Base-by-base conservation (phyloP, 169 alveolate species). In the Plasmodium relictum region DNA sequence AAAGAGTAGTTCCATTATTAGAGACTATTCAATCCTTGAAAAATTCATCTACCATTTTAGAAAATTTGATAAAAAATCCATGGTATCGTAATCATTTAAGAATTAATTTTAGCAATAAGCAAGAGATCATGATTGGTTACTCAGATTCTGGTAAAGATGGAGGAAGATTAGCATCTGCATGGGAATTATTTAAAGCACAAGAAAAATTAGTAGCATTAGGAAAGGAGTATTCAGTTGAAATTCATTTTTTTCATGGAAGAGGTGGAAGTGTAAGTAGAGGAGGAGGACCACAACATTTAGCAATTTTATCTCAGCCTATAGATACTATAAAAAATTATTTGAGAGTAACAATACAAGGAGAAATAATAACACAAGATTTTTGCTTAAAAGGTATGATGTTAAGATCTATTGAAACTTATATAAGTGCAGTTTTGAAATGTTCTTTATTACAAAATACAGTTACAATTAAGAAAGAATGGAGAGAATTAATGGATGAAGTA, bases 91-190 rank as follows among this genome's bases (percentile, higher is more conserved):
- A 85, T 42, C 95, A 94, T 86, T 87, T 95, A 63, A 74, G 72
- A 59, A 88, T 66, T 31, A 61, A 71, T 12, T 95, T 93, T 74
- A 76, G 59, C n/a, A 92, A 88, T 76, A 94, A 92, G 66, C 94
- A 92, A 48, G 96, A 95, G 73, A 94, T 95, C 39, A 95, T 95
- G 97, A 93, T 95, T 31, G 97, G 97, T 16, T 95, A 94, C 88
- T 95, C 97, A 4, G 97, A 95, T 85, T 93, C 96, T 39, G 96
- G 96, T 31, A 95, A 95, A 91, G 97, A 95, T 85, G 97, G 97
- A 22, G 96, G 97, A 0, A 74, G 96, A 73, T 80, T 95, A 52
- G 87, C 97, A 37, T 94, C 97, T 54, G 91, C 96, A 16, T 95
- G 97, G 97, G 96, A 95, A 50, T 93, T 95, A 65, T 95, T 93